phyloP scores from a whole-genome alignment of 306 rosid species.

The Acacia acuminata region DNA sequence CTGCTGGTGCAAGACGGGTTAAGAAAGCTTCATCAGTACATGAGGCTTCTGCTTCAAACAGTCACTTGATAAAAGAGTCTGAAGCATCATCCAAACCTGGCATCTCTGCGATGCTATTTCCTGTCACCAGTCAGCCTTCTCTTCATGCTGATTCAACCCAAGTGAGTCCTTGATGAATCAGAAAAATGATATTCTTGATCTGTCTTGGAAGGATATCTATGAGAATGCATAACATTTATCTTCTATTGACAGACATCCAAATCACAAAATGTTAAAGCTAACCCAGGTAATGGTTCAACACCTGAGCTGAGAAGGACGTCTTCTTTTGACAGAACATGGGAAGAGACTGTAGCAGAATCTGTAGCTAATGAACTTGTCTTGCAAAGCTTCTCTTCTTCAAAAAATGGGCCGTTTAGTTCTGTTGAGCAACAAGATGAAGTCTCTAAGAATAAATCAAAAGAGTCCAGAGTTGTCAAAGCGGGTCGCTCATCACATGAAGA shows the following conservation, averaged over 20 bases:
- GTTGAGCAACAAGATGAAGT: slow-evolving; percentile 82
- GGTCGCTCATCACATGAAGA: slow-evolving; percentile 94
- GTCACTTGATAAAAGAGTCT: slow-evolving; percentile 64
- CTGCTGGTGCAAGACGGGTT: slow-evolving; percentile 91
- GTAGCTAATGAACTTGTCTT: slow-evolving; percentile 94
- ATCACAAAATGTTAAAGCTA: slow-evolving; percentile 50
- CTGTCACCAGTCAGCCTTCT: slow-evolving; percentile 56
- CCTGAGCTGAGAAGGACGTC: slow-evolving; percentile 85
- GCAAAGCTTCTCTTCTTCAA: slow-evolving; percentile 76
- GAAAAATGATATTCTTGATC: slow-evolving; percentile 20
- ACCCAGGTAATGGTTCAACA: slow-evolving; percentile 41
- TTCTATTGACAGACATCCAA: slow-evolving; percentile 62
- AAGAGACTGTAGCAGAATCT: slow-evolving; percentile 96
- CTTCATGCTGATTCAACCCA: slow-evolving; percentile 57
- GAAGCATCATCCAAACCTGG: slow-evolving; percentile 67
- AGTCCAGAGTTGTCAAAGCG: slow-evolving; percentile 71
- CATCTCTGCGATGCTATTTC: slow-evolving; percentile 47
- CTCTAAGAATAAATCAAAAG: slow-evolving; percentile 71
- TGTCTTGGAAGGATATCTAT: slow-evolving; percentile 30
- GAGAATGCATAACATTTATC: background rate
- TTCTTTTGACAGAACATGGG: slow-evolving; percentile 93
- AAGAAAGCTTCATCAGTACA: slow-evolving; percentile 65
- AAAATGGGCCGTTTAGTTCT: slow-evolving; percentile 59
- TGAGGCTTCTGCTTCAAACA: slow-evolving; percentile 66
- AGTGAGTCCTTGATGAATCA: slow-evolving; percentile 51